Conservation (phyloP, 2,329 filamentous ascomycete species). For the Thermomyces lanuginosus region DNA sequence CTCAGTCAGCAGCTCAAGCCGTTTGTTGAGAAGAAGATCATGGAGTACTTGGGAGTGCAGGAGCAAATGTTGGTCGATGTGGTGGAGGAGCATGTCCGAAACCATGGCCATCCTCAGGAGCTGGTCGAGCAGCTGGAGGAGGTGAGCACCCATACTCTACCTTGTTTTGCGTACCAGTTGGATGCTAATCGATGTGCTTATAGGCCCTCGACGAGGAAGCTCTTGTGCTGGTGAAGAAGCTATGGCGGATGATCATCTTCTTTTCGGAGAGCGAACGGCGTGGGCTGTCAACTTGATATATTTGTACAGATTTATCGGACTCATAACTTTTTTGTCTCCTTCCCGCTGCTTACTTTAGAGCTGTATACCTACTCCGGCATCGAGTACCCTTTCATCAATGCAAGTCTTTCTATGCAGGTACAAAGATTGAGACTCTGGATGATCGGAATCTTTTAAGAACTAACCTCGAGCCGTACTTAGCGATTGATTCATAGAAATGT, state of each 20-base stretch:
- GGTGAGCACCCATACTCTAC: no score
- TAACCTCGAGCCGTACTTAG: neutral
- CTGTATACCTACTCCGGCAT: no score
- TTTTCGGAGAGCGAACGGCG: constrained; percentile 89
- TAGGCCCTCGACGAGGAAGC: constrained; percentile 87
- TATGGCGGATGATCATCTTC: constrained; percentile 98
- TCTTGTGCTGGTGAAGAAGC: constrained; percentile 82
- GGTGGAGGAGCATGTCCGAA: constrained; percentile 71
- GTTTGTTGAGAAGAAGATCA: constrained; percentile 95
- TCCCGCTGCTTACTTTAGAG: no score
- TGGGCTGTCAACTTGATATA: constrained; percentile 50
- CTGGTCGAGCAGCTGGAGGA: constrained; percentile 73
- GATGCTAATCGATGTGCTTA: constrained; percentile 20
- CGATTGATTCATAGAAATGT: constrained; percentile 2
- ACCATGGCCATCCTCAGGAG: constrained; percentile 57
- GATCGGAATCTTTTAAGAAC: neutral
- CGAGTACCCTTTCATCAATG: no score
- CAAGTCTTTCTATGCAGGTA: no score
- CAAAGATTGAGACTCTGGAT: no score
- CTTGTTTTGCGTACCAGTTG: no score
- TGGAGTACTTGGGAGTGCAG: constrained; percentile 90
- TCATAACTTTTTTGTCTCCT: neutral
- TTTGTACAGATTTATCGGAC: neutral
- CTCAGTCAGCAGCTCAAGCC: constrained; percentile 76
- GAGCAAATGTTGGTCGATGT: constrained; percentile 91